Conservation (phyloP, 2,329 filamentous ascomycete species). For the Thyridium curvatum region DNA sequence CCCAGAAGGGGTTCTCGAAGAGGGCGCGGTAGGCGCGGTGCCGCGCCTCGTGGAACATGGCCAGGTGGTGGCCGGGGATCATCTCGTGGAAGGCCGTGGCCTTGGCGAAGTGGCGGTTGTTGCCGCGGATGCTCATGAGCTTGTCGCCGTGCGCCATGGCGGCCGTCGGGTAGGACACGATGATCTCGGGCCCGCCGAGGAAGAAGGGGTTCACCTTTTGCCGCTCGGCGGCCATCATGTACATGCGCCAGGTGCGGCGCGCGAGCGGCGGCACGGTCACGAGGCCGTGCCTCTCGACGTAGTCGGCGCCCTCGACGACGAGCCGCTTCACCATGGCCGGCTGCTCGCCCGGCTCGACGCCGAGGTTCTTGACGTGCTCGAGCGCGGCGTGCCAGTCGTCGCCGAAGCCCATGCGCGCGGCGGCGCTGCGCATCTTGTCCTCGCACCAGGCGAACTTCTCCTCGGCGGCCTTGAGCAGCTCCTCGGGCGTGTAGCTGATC, state of each 20-base stretch:
- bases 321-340: slow-evolving; percentile 44
- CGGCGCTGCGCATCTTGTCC: slow-evolving; percentile 44
- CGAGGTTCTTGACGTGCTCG: slow-evolving; percentile 48
- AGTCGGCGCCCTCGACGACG: slow-evolving; percentile 42
- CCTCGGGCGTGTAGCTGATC: slow-evolving; percentile 52
- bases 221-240: slow-evolving; percentile 46
- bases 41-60: slow-evolving; percentile 41
- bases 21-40: slow-evolving; percentile 41
- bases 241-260: slow-evolving; percentile 46
- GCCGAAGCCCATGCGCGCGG: slow-evolving; percentile 38
- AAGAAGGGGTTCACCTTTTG: slow-evolving; percentile 56
- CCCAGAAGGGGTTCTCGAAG: slow-evolving; percentile 52
- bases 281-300: slow-evolving; percentile 46
- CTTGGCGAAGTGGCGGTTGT: slow-evolving; percentile 50
- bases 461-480: slow-evolving; percentile 44
- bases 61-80: slow-evolving; percentile 52
- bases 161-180: slow-evolving; percentile 49
- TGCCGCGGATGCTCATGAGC: slow-evolving; percentile 53
- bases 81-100: slow-evolving; percentile 58
- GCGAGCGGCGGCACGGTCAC: slow-evolving; percentile 49
- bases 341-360: slow-evolving; percentile 47
- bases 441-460: slow-evolving; percentile 50
- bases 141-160: slow-evolving; percentile 48
- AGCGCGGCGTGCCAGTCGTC: slow-evolving; percentile 46
- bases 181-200: slow-evolving; percentile 46